Base-by-base conservation (phyloP, 2,329 filamentous ascomycete species). In the Colletotrichum sp. region DNA sequence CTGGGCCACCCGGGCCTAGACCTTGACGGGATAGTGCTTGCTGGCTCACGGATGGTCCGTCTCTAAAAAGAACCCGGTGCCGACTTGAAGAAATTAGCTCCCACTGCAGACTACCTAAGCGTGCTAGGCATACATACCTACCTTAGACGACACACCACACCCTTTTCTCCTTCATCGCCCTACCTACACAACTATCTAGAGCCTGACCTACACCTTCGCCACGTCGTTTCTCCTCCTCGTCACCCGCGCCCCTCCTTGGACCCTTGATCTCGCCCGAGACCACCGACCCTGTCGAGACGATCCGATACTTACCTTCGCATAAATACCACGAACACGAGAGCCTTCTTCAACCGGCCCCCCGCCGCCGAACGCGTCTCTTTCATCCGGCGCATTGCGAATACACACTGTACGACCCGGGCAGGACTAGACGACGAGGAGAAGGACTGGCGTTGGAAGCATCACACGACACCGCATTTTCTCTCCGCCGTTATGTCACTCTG, bases 1-100 rank as follows among this genome's bases (percentile, higher is more conserved):
- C 70, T 59, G 34, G 34, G 39, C 72, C 57, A 64, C 70, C 57
- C 70, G 44, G 57, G 73, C 63, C 70, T 73, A 74, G 59, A 69
- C 73, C 70, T 74, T 10, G 49, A 30, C n/a, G 71, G 74, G 59
- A 69, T 76, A 76, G 74, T 65, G 70, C 74, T 74, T 49, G 57
- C 64, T 57, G 64, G 49, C 66, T 28, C 60, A 34, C 57, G 59
- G 70, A 73, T 73, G 49, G 70, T 60, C 64, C 70, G 49, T 65
- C 64, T 76, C 73, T 65, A 52, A 76, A 76, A 73, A 36, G 57
- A 71, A 68, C 24, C 57, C 60, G 62, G 73, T 36, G 30, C 64
- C 44, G 64, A 64, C 70, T 68, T 68, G 24, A 76, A 68, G 63
- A 76, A 44, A 66, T 59, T 66, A 65, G 70, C 64, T 65, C n/a